Base-by-base conservation (phyloP, 2,329 filamentous ascomycete genomes). In the Didymella arachidicola region DNA sequence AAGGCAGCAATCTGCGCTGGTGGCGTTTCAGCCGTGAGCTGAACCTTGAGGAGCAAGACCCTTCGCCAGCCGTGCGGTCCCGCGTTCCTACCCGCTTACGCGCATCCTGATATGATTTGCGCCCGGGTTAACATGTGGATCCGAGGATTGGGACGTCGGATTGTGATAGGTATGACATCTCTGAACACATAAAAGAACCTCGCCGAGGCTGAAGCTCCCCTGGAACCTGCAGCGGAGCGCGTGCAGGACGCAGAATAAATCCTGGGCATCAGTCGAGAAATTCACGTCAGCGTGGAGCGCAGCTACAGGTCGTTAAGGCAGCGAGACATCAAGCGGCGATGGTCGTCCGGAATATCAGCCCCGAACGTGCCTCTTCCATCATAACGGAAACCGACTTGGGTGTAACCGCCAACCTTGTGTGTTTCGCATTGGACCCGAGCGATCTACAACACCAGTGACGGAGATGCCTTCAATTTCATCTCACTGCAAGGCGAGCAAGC, bases 41-140 rank as follows among this genome's bases (percentile, higher is more conserved):
- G 67, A 53, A 57, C 44, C 38, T 51, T 51, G 48, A 25, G 22
- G 41, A 48, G 48, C 41, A 64, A 43, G 55, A 55, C 51, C 59
- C 52, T 46, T 34, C 61, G 64, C 56, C 60, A 41, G 57, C 60
- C 59, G 54, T 54, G 53, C 53, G 57, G 57, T 52, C 61, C 55
- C 59, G 57, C 58, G 38, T 36, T 43, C 44, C 49, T 60, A 42
- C 58, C 55, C 54, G 55, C 62, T 64, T 65, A 63, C 53, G 58
- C 63, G 53, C 59, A 63, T 57, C 59, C 54, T 65, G 57, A 56
- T 68, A 69, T 71, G 71, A 73, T 72, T 71, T 74, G 66, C 68
- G 62, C 62, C 64, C 61, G 64, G 66, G 65, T 56, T 62, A 19
- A 52, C 53, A 65, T 65, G 64, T 67, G 61, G 66, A 69, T 66